A percentile compares a stretch with the other conserved stretches of the same genome.
These are phyloP conservation scores for Diaporthe humulicola DNA, from an alignment of 2,329 filamentous ascomycete genomes.

Conservation along the genomic window DNA sequence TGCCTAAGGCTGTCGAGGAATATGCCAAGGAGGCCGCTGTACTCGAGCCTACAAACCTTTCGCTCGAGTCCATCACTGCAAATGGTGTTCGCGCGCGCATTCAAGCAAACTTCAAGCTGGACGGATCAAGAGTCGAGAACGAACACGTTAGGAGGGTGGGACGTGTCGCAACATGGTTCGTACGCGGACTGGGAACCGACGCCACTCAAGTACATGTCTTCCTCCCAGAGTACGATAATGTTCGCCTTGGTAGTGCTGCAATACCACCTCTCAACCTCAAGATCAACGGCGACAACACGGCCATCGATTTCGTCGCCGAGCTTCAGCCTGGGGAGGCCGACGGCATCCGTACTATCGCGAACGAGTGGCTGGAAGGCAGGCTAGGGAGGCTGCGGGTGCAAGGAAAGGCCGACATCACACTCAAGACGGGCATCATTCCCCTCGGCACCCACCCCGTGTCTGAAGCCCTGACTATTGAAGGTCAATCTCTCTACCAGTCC, in stretches of 20 bases:
- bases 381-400: constrained; percentile 78
- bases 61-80: constrained; percentile 86
- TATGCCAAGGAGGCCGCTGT: constrained; percentile 89
- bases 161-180: constrained; percentile 83
- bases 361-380: constrained; percentile 88
- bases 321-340: constrained; percentile 82
- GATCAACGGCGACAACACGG: constrained; percentile 83
- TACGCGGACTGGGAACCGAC: constrained; percentile 80
- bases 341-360: constrained; percentile 82
- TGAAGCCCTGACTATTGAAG: constrained; percentile 84
- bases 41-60: constrained; percentile 85
- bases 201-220: constrained; percentile 81
- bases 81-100: constrained; percentile 84
- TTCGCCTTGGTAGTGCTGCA: constrained; percentile 81
- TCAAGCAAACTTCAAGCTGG: constrained; percentile 84
- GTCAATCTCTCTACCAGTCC: constrained; percentile 79
- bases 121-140: constrained; percentile 81
- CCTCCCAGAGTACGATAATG: constrained; percentile 84
- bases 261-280: constrained; percentile 82
- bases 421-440: constrained; percentile 84
- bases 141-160: constrained; percentile 81
- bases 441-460: constrained; percentile 83
- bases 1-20: constrained; percentile 83
- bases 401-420: constrained; percentile 78
- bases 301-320: constrained; percentile 83